Evolutionary conservation across 208 protist genomes (phyloP).

Genomic region (Wallacemonas sp.): DNA sequence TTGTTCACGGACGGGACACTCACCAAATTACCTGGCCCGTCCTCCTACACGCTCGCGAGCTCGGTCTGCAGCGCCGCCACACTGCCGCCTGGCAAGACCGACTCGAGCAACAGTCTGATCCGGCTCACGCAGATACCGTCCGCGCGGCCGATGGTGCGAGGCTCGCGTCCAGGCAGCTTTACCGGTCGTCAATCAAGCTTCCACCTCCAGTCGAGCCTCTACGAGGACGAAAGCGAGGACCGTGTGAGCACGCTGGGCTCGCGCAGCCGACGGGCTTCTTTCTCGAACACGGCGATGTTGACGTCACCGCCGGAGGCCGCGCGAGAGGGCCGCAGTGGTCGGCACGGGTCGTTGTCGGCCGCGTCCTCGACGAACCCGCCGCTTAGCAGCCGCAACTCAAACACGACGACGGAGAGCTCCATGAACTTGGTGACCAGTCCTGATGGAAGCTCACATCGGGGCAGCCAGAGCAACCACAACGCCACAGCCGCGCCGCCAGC

Average conservation of each 20-base stretch:
- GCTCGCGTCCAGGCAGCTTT: not conserved
- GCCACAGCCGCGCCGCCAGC: too few species aligned
- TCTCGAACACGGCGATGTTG: constrained; percentile 3
- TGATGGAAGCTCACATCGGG: too few species aligned
- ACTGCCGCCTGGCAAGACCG: not conserved
- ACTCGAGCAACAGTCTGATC: not conserved
- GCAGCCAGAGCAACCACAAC: too few species aligned
- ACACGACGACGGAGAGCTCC: too few species aligned
- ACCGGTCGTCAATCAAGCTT: not conserved
- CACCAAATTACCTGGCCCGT: too few species aligned
- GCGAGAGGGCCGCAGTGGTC: not conserved
- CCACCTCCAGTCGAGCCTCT: not conserved
- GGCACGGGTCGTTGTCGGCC: not conserved
- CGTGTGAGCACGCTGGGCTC: not conserved
- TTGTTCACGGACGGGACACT: not conserved
- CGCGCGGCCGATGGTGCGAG: not conserved
- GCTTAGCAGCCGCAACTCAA: too few species aligned
- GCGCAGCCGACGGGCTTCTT: constrained; percentile 1
- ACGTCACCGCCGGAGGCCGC: not conserved
- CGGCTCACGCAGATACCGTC: not conserved
- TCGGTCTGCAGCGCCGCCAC: constrained; percentile 10
- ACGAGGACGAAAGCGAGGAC: not conserved
- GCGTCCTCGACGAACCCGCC: constrained; percentile 2
- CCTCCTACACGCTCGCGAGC: not conserved
- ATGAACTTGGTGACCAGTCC: too few species aligned